Conservation (phyloP, 768 basidiomycete genomes). For the Crepidotus variabilis region DNA sequence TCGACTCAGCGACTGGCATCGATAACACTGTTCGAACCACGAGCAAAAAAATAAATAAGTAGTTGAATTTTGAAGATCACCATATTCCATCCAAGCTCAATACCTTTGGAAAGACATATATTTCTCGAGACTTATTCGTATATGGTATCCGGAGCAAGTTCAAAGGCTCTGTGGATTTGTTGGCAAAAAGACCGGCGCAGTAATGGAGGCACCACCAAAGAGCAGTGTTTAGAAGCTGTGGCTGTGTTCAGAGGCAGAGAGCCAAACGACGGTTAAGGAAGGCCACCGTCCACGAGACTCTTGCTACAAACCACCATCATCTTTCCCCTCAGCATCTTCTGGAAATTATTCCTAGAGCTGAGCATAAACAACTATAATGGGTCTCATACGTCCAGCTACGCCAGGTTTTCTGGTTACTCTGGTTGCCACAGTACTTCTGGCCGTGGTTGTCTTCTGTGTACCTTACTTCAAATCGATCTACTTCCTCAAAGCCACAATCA, state of each 20-base stretch:
- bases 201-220: background rate
- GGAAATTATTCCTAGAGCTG: background rate
- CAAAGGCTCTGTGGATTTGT: background rate
- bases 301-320: background rate
- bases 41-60: too few species aligned
- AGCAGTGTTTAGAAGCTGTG: background rate
- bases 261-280: background rate
- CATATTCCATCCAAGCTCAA: too few species aligned
- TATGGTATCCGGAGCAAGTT: background rate
- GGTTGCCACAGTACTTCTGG: conserved; percentile 73
- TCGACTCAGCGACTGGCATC: too few species aligned
- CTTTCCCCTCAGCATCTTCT: background rate
- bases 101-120: too few species aligned
- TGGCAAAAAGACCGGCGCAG: background rate
- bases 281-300: background rate
- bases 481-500: conserved; percentile 77
- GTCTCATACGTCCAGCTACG: conserved; percentile 76
- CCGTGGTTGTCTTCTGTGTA: conserved; percentile 86
- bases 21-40: too few species aligned
- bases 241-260: background rate
- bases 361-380: conserved; percentile 36
- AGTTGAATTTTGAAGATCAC: too few species aligned
- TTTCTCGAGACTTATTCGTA: too few species aligned
- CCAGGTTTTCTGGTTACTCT: conserved; percentile 86
- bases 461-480: conserved; percentile 86